Evolutionary conservation across 163 green algal species (phyloP).

Genomic region (Scenedesmus sp.): DNA sequence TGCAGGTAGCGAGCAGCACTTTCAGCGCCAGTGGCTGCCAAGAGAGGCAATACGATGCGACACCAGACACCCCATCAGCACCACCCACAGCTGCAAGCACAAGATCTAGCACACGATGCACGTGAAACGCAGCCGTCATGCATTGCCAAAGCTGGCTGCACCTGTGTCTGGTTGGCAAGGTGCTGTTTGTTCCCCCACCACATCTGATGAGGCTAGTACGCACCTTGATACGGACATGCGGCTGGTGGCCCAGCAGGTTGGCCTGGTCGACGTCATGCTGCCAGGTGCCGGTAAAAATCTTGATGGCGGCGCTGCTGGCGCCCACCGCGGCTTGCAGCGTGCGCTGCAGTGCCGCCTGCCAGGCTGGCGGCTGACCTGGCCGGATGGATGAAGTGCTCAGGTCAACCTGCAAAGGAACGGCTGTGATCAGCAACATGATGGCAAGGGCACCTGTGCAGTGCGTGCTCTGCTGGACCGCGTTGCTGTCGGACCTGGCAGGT

Average conservation of each 20-base stretch:
- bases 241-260: conserved; percentile 54
- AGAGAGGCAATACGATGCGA: too few species aligned
- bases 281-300: conserved; percentile 87
- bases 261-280: conserved; percentile 89
- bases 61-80: too few species aligned
- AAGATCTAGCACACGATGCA: too few species aligned
- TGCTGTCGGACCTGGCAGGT: background rate
- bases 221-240: conserved; percentile 33
- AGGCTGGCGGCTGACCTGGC: conserved; percentile 57
- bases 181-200: too few species aligned
- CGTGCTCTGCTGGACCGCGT: background rate
- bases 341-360: conserved; percentile 58
- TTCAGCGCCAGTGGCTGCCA: too few species aligned
- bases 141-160: too few species aligned
- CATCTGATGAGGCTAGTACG: too few species aligned
- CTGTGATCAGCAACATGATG: too few species aligned
- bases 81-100: too few species aligned
- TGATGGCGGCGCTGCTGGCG: conserved; percentile 62
- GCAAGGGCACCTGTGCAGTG: background rate
- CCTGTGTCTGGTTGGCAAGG: too few species aligned
- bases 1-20: too few species aligned
- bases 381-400: conserved; percentile 81
- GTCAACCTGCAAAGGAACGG: conserved; percentile 79
- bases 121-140: too few species aligned
- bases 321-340: conserved; percentile 60